Conservation (phyloP, 768 basidiomycete genomes). For the Pisolithus tinctorius region DNA sequence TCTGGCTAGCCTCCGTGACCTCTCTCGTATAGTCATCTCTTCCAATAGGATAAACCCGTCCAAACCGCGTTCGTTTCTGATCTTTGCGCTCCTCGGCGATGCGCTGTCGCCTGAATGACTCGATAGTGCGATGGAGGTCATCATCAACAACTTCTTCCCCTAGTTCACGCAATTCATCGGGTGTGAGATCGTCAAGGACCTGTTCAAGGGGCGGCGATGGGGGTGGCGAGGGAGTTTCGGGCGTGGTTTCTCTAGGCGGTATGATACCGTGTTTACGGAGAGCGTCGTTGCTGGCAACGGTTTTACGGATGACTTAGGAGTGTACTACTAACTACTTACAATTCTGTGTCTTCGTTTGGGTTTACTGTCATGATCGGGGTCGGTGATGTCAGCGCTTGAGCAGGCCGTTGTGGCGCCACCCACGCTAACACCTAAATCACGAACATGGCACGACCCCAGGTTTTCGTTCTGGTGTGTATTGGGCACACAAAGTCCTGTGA, state of each 20-base stretch:
- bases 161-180: constrained; percentile 58
- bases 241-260: constrained; percentile 62
- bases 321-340: constrained; percentile 46
- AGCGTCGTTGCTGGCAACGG: constrained; percentile 70
- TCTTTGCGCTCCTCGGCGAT: constrained; percentile 55
- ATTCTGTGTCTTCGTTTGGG: constrained; percentile 92
- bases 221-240: constrained; percentile 76
- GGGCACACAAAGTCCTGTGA: too few relatives aligned
- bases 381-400: background rate
- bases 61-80: constrained; percentile 65
- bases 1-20: constrained; percentile 86
- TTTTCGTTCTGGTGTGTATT: too few relatives aligned
- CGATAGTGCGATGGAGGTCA: constrained; percentile 68
- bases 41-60: constrained; percentile 80
- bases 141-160: constrained; percentile 71
- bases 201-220: constrained; percentile 68
- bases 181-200: constrained; percentile 55
- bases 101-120: constrained; percentile 56
- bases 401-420: too few relatives aligned
- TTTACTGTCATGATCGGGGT: constrained; percentile 54
- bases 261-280: constrained; percentile 90
- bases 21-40: constrained; percentile 93
- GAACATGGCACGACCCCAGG: too few relatives aligned
- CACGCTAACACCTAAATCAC: too few relatives aligned
- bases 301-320: too few relatives aligned